A percentile compares a stretch with the other conserved stretches of the same genome.
Evolutionary conservation across 441 rosid genomes (phyloP).

Genomic region (Macaranga tanarius): DNA sequence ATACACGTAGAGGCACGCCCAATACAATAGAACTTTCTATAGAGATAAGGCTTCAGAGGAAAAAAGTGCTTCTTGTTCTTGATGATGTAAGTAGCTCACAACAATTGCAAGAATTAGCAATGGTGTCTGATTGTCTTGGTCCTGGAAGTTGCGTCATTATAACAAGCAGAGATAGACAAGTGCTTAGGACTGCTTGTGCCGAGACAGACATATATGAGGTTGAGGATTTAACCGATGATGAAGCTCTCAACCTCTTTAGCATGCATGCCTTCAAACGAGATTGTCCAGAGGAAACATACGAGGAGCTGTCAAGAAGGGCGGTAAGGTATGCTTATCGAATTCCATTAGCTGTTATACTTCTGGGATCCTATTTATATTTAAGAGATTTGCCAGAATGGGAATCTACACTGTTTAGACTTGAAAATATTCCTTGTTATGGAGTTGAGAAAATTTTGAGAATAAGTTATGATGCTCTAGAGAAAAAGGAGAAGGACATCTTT

Average conservation of each 20-base stretch:
- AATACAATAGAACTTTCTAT: too few species aligned
- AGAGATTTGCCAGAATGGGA: neutral
- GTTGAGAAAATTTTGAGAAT: neutral
- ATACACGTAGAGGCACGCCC: too few species aligned
- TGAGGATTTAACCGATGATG: neutral
- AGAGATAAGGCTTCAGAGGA: too few species aligned
- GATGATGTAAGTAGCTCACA: neutral
- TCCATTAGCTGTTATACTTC: slow-evolving; percentile 17
- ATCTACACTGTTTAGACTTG: neutral
- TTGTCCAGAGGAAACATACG: neutral
- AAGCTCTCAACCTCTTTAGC: neutral
- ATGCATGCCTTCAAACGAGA: neutral
- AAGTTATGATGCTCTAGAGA: slow-evolving; percentile 10
- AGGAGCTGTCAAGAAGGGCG: neutral
- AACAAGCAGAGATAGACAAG: neutral
- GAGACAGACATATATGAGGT: neutral
- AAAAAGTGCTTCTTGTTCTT: neutral
- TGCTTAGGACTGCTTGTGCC: neutral
- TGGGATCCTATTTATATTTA: neutral
- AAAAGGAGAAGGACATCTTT: neutral
- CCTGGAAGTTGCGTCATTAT: neutral
- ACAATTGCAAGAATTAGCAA: too few species aligned
- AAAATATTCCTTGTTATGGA: neutral
- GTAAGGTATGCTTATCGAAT: slow-evolving; percentile 2
- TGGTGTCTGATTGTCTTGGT: neutral